Conservation (phyloP, 768 basidiomycete genomes). For the Sporobolomyces roseus region DNA sequence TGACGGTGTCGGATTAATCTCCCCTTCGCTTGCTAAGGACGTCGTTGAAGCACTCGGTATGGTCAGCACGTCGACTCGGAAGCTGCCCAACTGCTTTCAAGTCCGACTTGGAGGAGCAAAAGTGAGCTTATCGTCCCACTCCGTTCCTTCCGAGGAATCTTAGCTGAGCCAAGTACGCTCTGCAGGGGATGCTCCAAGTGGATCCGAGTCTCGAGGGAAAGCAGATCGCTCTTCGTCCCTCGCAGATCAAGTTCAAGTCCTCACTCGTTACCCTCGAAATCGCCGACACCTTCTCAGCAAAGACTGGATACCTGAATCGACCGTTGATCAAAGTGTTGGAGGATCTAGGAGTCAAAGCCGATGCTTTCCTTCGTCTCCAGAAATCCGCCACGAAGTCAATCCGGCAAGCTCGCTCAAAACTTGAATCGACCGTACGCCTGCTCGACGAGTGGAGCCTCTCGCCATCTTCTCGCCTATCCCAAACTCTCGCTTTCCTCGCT, state of each 20-base stretch:
- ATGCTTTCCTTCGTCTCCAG: slow-evolving; percentile 63
- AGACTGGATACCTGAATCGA: slow-evolving; percentile 5
- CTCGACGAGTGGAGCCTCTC: slow-evolving; percentile 12
- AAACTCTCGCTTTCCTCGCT: slow-evolving; percentile 55
- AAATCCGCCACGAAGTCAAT: slow-evolving; percentile 57
- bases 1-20: slow-evolving; percentile 68
- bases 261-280: background rate
- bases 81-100: background rate
- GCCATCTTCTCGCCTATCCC: slow-evolving; percentile 57
- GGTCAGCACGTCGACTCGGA: background rate
- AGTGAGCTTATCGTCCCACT: background rate
- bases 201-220: background rate
- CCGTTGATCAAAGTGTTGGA: slow-evolving; percentile 53
- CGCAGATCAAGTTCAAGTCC: slow-evolving; percentile 59
- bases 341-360: slow-evolving; percentile 61
- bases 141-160: background rate
- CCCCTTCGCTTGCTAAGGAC: slow-evolving; percentile 40
- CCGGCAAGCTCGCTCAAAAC: slow-evolving; percentile 42
- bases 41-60: slow-evolving; percentile 1
- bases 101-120: slow-evolving; percentile 6
- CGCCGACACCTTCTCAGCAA: background rate
- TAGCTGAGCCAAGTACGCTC: background rate
- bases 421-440: background rate
- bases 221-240: background rate
- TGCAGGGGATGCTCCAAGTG: slow-evolving; percentile 11